Conservation (phyloP, 75 land plant species). For the Picea glauca region DNA sequence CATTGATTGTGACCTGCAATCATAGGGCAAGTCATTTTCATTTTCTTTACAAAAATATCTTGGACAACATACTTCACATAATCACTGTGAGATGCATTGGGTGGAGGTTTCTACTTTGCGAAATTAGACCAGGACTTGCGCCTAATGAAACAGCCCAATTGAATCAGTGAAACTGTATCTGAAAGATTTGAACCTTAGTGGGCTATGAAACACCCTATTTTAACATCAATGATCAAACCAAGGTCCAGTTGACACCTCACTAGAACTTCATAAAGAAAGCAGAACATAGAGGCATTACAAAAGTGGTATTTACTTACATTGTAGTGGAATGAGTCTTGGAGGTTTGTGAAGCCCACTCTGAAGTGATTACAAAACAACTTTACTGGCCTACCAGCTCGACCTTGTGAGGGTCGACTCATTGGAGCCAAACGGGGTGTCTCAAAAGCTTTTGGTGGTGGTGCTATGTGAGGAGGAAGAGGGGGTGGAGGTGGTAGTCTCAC, state of each 20-base stretch:
- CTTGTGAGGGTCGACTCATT: conserved; percentile 54
- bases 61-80: too few relatives aligned
- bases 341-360: conserved; percentile 32
- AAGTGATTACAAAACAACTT: conserved; percentile 72
- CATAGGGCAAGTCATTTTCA: background rate
- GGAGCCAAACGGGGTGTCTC: conserved; percentile 30
- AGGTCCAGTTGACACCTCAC: background rate
- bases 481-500: conserved; percentile 1
- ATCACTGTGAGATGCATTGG: too few relatives aligned
- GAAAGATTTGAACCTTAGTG: background rate
- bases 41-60: background rate
- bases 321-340: conserved; percentile 66
- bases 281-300: background rate
- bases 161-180: background rate
- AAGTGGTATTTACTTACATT: conserved; percentile 42
- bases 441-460: conserved; percentile 10
- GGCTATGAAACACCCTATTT: background rate
- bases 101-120: too few relatives aligned
- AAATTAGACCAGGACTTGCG: background rate
- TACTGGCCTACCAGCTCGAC: conserved; percentile 35
- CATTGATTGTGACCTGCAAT: conserved; percentile 4
- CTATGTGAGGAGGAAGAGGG: background rate
- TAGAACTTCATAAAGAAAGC: background rate
- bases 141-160: background rate
- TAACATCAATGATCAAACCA: background rate